Percentiles rank a stretch among this genome's conserved stretches.
Conservation (phyloP, 805 yeast genomes). For the Candida xiaguanensis region DNA sequence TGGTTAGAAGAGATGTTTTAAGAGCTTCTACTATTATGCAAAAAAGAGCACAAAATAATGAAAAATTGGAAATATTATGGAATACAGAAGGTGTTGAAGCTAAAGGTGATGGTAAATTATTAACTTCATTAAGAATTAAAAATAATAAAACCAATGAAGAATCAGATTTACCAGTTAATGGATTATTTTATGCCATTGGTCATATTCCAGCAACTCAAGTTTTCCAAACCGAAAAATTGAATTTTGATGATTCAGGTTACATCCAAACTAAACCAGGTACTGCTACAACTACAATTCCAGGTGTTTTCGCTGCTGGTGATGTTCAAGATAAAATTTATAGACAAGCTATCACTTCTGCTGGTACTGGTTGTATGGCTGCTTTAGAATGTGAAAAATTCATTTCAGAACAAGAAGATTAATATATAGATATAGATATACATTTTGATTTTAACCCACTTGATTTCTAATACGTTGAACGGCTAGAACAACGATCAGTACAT, state of each 20-base stretch:
- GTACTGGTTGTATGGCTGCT: constrained; percentile 99
- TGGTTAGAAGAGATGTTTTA: constrained; percentile 90
- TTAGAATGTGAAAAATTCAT: constrained; percentile 86
- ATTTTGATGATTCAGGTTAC: constrained; percentile 86
- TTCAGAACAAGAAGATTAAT: constrained; percentile 44
- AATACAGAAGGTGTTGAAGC: constrained; percentile 84
- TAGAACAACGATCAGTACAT: no score
- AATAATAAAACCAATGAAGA: constrained; percentile 70
- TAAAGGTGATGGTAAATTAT: constrained; percentile 87
- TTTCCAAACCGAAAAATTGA: constrained; percentile 64
- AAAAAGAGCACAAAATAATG: constrained; percentile 79
- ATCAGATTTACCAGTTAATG: constrained; percentile 72
- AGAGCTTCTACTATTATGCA: constrained; percentile 98
- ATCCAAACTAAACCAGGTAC: constrained; percentile 88
- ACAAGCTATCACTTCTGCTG: constrained; percentile 99
- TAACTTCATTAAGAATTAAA: constrained; percentile 60
- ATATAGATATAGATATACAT: not conserved
- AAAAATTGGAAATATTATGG: constrained; percentile 87
- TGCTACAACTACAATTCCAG: constrained; percentile 77
- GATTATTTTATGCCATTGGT: constrained; percentile 97
- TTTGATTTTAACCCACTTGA: no score
- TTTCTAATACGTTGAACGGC: no score
- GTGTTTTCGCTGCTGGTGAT: constrained; percentile 98
- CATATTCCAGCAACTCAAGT: constrained; percentile 92
- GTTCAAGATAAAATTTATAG: constrained; percentile 96